phyloP scores from a whole-genome alignment of 768 basidiomycete species.

The Pholiota molesta region DNA sequence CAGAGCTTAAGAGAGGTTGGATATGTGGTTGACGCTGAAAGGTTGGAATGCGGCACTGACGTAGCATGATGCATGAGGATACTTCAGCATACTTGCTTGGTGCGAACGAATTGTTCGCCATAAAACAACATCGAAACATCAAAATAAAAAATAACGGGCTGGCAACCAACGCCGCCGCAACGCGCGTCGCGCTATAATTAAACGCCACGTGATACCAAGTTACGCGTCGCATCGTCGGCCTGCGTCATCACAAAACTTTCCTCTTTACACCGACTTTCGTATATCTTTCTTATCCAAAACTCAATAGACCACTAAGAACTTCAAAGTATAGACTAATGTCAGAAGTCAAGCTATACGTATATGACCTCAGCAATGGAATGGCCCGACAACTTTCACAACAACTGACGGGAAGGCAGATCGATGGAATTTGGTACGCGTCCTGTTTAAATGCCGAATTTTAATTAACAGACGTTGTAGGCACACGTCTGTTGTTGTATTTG shows the following conservation, averaged over 20 bases:
- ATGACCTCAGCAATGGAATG: constrained; percentile 89
- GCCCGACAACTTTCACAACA: constrained; percentile 78
- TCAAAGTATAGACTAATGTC: not conserved
- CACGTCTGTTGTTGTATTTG: constrained; percentile 88
- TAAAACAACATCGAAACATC: no score
- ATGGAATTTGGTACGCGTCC: constrained; percentile 81
- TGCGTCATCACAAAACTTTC: no score
- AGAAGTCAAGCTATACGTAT: constrained; percentile 80
- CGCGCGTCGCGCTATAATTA: no score
- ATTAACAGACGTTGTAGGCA: constrained; percentile 53
- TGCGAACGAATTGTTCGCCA: no score
- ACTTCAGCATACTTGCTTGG: no score
- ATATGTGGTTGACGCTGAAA: no score
- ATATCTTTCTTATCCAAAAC: not conserved
- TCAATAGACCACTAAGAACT: not conserved
- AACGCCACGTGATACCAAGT: not conserved
- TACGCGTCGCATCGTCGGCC: not conserved
- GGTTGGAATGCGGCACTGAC: no score
- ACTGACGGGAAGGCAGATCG: constrained; percentile 87
- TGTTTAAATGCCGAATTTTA: not conserved
- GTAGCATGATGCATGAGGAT: no score
- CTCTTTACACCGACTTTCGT: no score
- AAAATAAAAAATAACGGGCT: no score
- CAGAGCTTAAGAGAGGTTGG: no score
- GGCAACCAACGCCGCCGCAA: no score